These are phyloP conservation scores for Clonostachys rosea DNA, from an alignment of 2,329 filamentous ascomycete genomes.

Conservation along the genomic window DNA sequence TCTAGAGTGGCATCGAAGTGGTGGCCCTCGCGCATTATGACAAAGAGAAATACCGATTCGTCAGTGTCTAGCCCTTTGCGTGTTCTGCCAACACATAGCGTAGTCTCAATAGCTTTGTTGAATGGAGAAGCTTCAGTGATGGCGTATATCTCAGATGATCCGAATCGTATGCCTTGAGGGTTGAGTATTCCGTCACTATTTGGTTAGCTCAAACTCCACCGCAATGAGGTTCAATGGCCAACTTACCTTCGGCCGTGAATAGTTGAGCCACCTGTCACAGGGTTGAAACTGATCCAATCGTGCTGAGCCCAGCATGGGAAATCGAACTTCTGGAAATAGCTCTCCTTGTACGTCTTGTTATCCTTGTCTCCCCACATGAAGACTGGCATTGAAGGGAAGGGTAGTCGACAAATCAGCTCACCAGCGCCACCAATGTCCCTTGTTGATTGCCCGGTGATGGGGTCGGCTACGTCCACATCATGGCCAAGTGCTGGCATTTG, in stretches of 20 bases:
- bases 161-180: slow-evolving; percentile 40
- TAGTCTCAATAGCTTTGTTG: slow-evolving; percentile 15
- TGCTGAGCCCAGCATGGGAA: slow-evolving; percentile 36
- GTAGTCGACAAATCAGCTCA: slow-evolving; percentile 36
- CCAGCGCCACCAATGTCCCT: slow-evolving; percentile 26
- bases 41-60: slow-evolving; percentile 14
- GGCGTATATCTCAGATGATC: slow-evolving; percentile 38
- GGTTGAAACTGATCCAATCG: slow-evolving; percentile 36
- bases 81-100: slow-evolving; percentile 11
- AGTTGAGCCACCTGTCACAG: slow-evolving; percentile 28
- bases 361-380: slow-evolving; percentile 36
- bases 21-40: slow-evolving; percentile 7
- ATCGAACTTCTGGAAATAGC: slow-evolving; percentile 37
- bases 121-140: slow-evolving; percentile 29
- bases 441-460: slow-evolving; percentile 24
- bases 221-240: not conserved
- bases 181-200: slow-evolving; percentile 9
- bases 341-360: slow-evolving; percentile 29
- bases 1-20: not conserved
- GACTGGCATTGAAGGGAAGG: slow-evolving; percentile 39
- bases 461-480: slow-evolving; percentile 37
- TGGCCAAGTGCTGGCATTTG: slow-evolving; percentile 36
- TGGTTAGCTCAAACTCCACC: not conserved
- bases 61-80: slow-evolving; percentile 7
- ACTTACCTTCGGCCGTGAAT: slow-evolving; percentile 33